Evolutionary conservation across 306 rosid species (phyloP).

Genomic region (Pyrus communis): DNA sequence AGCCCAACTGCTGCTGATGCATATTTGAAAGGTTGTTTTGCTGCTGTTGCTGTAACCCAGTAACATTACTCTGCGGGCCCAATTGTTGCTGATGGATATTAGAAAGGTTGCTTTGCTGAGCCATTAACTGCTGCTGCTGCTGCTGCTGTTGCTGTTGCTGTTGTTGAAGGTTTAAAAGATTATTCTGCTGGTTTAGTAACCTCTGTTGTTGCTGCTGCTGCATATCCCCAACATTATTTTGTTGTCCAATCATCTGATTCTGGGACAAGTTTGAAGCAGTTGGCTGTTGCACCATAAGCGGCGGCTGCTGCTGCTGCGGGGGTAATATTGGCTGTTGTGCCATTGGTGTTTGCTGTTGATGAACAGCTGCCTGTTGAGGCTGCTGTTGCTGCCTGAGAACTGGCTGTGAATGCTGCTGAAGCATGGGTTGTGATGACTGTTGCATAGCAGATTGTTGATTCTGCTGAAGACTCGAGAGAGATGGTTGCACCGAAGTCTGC

Average conservation of each 20-base stretch:
- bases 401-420: conserved; percentile 73
- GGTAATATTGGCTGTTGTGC: conserved; percentile 52
- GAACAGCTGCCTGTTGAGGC: conserved; percentile 50
- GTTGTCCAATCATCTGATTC: conserved; percentile 56
- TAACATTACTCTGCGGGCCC: conserved; percentile 53
- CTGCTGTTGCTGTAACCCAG: conserved; percentile 63
- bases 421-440: conserved; percentile 60
- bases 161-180: conserved; percentile 58
- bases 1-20: conserved; percentile 77
- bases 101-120: conserved; percentile 67
- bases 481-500: conserved; percentile 58
- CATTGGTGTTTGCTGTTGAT: conserved; percentile 63
- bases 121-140: conserved; percentile 51
- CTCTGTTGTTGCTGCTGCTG: conserved; percentile 72
- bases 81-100: conserved; percentile 77
- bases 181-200: conserved; percentile 65
- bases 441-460: conserved; percentile 66
- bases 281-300: conserved; percentile 56
- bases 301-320: conserved; percentile 59
- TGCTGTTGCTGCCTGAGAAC: conserved; percentile 78
- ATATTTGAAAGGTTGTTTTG: conserved; percentile 49
- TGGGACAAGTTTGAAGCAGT: conserved; percentile 62
- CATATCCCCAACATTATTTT: conserved; percentile 63
- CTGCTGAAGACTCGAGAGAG: conserved; percentile 61
- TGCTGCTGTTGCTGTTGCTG: conserved; percentile 51